Evolutionary conservation across 257 asterid species (phyloP).

Genomic region (Rhazya stricta): DNA sequence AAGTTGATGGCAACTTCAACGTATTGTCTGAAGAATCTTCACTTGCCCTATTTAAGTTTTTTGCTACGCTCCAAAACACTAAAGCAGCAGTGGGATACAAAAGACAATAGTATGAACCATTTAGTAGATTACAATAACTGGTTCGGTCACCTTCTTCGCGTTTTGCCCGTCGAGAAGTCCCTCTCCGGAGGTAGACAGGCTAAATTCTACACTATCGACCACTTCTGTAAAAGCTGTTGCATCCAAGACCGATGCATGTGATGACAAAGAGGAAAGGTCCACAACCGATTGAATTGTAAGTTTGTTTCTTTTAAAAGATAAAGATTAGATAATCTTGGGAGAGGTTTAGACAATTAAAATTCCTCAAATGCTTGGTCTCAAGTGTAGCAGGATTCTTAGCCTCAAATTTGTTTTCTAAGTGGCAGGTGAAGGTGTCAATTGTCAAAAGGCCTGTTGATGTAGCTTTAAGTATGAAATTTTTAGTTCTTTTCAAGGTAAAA

Average conservation of each 20-base stretch:
- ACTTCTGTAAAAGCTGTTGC: neutral
- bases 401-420: neutral
- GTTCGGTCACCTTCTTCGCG: constrained; percentile 53
- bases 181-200: constrained; percentile 30
- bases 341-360: too few species aligned
- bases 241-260: constrained; percentile 4
- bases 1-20: constrained; percentile 42
- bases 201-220: neutral
- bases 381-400: neutral
- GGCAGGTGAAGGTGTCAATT: too few species aligned
- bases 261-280: constrained; percentile 11
- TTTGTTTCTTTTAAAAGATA: neutral
- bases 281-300: constrained; percentile 6
- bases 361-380: too few species aligned
- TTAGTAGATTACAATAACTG: constrained; percentile 16
- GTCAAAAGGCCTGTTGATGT: too few species aligned
- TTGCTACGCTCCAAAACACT: constrained; percentile 19
- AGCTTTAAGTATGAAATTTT: too few species aligned
- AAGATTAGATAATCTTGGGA: neutral
- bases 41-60: neutral
- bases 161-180: constrained; percentile 68
- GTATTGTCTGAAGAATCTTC: constrained; percentile 18
- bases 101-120: neutral
- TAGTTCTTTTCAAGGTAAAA: too few species aligned
- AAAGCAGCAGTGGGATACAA: constrained; percentile 9